These are phyloP conservation scores for Suillus subluteus DNA, from an alignment of 768 basidiomycete genomes.

Conservation along the genomic window DNA sequence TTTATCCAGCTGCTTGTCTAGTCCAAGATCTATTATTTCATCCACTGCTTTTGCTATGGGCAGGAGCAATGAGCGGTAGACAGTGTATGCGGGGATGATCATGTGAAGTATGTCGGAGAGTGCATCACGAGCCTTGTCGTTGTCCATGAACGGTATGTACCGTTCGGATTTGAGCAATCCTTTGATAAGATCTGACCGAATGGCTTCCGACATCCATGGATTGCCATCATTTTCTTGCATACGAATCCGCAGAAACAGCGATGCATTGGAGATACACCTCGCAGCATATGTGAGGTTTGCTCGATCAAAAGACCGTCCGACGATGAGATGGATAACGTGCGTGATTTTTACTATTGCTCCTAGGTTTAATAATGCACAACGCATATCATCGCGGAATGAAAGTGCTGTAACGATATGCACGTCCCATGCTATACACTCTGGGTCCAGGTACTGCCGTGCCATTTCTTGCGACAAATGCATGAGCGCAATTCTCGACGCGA, in stretches of 20 bases:
- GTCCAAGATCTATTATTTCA: conserved; percentile 8
- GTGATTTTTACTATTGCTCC: conserved; percentile 29
- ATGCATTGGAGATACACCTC: conserved; percentile 26
- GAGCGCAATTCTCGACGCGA: conserved; percentile 25
- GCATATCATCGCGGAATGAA: conserved; percentile 22
- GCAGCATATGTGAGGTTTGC: conserved; percentile 20
- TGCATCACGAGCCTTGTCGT: conserved; percentile 13
- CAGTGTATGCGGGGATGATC: conserved; percentile 28
- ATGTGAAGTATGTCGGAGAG: conserved; percentile 18
- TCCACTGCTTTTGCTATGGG: conserved; percentile 18
- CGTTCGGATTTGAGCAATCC: conserved; percentile 30
- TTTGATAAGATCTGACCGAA: conserved; percentile 22
- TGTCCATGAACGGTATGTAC: conserved; percentile 24
- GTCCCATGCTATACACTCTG: conserved; percentile 33
- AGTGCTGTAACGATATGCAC: conserved; percentile 30
- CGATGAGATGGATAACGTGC: conserved; percentile 24
- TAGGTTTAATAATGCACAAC: conserved; percentile 24
- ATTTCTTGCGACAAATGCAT: conserved; percentile 31
- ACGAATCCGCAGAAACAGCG: conserved; percentile 20
- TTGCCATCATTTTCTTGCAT: conserved; percentile 29
- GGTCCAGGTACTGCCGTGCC: conserved; percentile 21
- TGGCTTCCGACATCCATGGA: conserved; percentile 31
- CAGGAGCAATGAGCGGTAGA: conserved; percentile 29
- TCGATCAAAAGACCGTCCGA: conserved; percentile 20
- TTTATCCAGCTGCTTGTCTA: conserved; percentile 20